Conservation (phyloP, 1,284 basidiomycete species). For the Bjerkandera adusta region DNA sequence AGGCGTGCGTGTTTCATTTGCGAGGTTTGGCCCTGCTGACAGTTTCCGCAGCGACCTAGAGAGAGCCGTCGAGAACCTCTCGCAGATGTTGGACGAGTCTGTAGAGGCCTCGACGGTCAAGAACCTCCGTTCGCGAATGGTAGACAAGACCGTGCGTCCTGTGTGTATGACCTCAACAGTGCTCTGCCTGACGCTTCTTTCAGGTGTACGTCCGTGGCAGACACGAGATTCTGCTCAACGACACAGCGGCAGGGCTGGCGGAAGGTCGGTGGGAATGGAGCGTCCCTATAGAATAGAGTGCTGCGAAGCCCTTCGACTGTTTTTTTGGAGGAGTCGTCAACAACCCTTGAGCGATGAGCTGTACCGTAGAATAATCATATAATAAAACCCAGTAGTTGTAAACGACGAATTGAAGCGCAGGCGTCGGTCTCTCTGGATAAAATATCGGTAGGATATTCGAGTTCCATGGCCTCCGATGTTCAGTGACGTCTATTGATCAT, state of each 20-base stretch:
- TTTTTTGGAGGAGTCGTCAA: conserved; percentile 7
- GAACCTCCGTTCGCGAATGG: conserved; percentile 53
- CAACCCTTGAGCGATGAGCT: conserved; percentile 3
- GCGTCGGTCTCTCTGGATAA: neutral
- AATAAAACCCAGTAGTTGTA: neutral
- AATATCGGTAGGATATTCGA: too few species aligned
- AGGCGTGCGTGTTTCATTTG: conserved; percentile 36
- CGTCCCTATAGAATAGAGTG: conserved; percentile 17
- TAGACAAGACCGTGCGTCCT: conserved; percentile 51
- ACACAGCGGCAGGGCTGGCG: conserved; percentile 28
- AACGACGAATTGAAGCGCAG: neutral
- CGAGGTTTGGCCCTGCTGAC: neutral
- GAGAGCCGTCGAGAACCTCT: conserved; percentile 62
- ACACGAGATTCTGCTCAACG: conserved; percentile 29
- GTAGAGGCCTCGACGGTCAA: conserved; percentile 54
- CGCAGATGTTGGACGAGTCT: conserved; percentile 58
- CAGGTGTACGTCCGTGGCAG: conserved; percentile 31
- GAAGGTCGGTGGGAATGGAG: conserved; percentile 32
- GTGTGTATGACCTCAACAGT: neutral
- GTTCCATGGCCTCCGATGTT: too few species aligned
- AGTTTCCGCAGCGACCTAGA: conserved; percentile 49
- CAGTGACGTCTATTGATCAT: too few species aligned
- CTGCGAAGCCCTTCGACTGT: too few species aligned
- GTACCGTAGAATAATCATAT: conserved; percentile 3
- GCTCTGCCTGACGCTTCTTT: neutral